Evolutionary conservation across 371 early-diverging fungal genomes (phyloP).

Genomic region (Mucor velutinosus): DNA sequence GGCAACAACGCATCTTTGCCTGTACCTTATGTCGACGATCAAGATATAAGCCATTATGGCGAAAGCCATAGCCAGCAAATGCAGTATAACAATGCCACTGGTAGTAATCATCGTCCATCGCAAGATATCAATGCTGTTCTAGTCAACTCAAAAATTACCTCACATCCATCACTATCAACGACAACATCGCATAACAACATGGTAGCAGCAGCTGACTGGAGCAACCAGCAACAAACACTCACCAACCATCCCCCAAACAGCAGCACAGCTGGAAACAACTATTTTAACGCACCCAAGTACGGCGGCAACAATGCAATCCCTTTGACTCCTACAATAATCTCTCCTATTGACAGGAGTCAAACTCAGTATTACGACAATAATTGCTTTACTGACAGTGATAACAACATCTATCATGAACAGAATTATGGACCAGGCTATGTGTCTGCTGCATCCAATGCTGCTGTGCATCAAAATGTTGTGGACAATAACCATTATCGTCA

Average conservation of each 20-base stretch:
- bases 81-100: neutral
- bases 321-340: neutral
- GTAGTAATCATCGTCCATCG: neutral
- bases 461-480: neutral
- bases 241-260: neutral
- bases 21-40: neutral
- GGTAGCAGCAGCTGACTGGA: neutral
- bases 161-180: slow-evolving; percentile 5
- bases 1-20: neutral
- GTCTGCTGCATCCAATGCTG: neutral
- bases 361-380: slow-evolving; percentile 1
- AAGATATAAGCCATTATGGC: neutral
- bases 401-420: neutral
- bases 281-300: neutral
- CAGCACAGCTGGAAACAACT: neutral
- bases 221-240: neutral
- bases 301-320: neutral
- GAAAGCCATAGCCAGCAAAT: neutral
- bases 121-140: neutral
- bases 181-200: neutral
- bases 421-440: neutral
- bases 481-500: neutral
- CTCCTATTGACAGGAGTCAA: neutral
- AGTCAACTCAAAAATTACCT: neutral
- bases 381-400: neutral